Percentiles rank a stretch among this genome's conserved stretches.
These are phyloP conservation scores for Lactuca saligna DNA, from an alignment of 129 eudicot genomes.

Conservation along the genomic window DNA sequence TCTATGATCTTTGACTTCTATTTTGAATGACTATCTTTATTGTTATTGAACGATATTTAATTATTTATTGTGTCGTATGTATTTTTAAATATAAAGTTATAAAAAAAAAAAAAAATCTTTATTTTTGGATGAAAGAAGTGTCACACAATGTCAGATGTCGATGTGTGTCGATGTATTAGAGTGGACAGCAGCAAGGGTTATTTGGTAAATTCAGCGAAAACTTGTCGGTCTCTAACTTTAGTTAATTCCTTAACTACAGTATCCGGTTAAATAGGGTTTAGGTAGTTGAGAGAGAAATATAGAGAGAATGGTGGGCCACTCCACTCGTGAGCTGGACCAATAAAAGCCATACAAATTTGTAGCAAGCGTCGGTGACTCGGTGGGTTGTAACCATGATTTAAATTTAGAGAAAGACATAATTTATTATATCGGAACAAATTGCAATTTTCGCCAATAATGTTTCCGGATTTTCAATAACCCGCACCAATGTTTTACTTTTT, in stretches of 20 bases:
- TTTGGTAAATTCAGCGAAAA: slow-evolving; percentile 12
- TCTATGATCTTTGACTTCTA: too few relatives aligned
- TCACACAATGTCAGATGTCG: slow-evolving; percentile 25
- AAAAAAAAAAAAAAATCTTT: not conserved
- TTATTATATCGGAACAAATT: slow-evolving; percentile 8
- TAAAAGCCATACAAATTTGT: slow-evolving; percentile 18
- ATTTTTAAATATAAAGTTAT: not conserved
- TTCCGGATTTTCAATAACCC: not conserved
- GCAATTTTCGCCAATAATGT: slow-evolving; percentile 9
- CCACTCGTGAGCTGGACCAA: slow-evolving; percentile 40
- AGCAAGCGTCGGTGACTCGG: slow-evolving; percentile 78
- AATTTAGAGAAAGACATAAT: slow-evolving; percentile 13
- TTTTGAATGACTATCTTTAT: too few relatives aligned
- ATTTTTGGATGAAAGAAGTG: not conserved
- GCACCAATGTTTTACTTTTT: not conserved
- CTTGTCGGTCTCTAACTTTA: slow-evolving; percentile 62
- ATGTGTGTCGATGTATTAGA: slow-evolving; percentile 23
- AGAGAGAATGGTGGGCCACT: slow-evolving; percentile 27
- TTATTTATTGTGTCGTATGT: not conserved
- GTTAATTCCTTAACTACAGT: slow-evolving; percentile 30
- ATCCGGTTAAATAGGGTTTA: slow-evolving; percentile 21
- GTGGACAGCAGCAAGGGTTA: slow-evolving; percentile 29
- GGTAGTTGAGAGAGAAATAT: not conserved
- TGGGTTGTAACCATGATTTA: slow-evolving; percentile 31
- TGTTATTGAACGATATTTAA: too few relatives aligned